Percentiles rank a stretch among this genome's conserved stretches.
These are phyloP conservation scores for Nadsonia starkeyi-henricii DNA, from an alignment of 1,139 yeast species.

Conservation along the genomic window DNA sequence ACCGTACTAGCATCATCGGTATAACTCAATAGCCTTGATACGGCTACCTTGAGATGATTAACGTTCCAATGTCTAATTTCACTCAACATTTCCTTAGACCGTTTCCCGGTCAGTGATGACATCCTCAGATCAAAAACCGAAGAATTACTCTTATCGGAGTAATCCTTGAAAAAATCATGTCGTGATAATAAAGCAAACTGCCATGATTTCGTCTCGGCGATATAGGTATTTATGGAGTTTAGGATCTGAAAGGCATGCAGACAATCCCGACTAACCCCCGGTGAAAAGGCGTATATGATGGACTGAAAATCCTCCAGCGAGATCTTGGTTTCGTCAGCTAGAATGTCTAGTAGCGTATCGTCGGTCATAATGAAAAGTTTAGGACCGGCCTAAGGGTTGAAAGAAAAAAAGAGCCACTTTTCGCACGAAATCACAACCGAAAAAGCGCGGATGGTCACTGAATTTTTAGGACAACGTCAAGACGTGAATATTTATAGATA, in stretches of 20 bases:
- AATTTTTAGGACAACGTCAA: no score
- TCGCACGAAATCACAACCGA: no score
- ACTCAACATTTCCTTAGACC: slow-evolving; percentile 12
- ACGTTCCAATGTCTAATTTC: slow-evolving; percentile 22
- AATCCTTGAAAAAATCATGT: not conserved
- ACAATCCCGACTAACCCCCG: not conserved
- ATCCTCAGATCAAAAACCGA: not conserved
- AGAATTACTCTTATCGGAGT: not conserved
- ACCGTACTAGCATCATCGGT: slow-evolving; percentile 22
- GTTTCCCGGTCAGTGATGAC: not conserved
- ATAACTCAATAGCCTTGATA: slow-evolving; percentile 10
- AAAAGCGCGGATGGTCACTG: no score
- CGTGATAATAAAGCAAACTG: not conserved
- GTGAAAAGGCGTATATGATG: not conserved
- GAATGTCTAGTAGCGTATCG: not conserved
- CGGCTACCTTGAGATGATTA: slow-evolving; percentile 18
- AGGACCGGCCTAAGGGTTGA: no score
- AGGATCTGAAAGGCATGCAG: not conserved
- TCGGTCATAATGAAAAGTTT: no score
- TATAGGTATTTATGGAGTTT: not conserved
- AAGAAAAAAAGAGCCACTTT: no score
- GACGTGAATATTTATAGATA: no score
- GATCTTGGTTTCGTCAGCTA: not conserved
- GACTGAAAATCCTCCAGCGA: not conserved
- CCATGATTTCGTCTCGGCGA: not conserved